Base-by-base conservation (phyloP, 1,139 yeast genomes). In the Sugiyamaella japonica region DNA sequence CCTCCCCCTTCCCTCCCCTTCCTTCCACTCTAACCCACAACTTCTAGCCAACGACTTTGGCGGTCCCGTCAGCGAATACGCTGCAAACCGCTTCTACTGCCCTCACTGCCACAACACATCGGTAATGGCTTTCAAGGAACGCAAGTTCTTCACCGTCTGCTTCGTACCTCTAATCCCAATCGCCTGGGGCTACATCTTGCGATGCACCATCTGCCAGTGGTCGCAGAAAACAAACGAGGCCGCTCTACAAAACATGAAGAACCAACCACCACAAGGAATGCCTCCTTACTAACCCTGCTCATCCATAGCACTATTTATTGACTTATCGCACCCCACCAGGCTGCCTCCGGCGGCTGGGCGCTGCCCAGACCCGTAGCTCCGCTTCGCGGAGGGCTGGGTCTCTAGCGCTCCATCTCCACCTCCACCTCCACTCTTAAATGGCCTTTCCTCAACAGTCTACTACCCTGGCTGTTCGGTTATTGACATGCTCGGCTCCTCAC, bases 111-210 rank as follows among this genome's bases (percentile, higher is more conserved):
- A 76, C 59, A 77, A 77, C 61, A 59, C 60, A 36, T 63, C 76
- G 15, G 80, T 77, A 9, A 60, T 62, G 25, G 78, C 81, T 0
- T 64, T 72, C 9, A 76, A 77, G 59, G 66, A 75, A 50, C 73
- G 74, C 45, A 77, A 77, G 61, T 78, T 78, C 58, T 70, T 79
- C 58, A 70, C 80, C 0, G 54, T 78, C 20, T 78, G 79, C 69
- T 78, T 72, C 53, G 64, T 79, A 4, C 83, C 83, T 1, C 48
- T 79, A 17, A 66, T 78, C 3, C 82, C 82, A 0, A 60, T 77
- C 7, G 70, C 69, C 55, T 77, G 79, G 77, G 79, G 80, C 2
- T 75, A 74, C 55, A 55, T 74, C 49, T 63, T 78, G 40, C 69
- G 65, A 28, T 78, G 82, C 55, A 66, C 70, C 12, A 74, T 75